These are phyloP conservation scores for Hapsidospora chrysogenum DNA, from an alignment of 495 filamentous ascomycete genomes.

Conservation along the genomic window DNA sequence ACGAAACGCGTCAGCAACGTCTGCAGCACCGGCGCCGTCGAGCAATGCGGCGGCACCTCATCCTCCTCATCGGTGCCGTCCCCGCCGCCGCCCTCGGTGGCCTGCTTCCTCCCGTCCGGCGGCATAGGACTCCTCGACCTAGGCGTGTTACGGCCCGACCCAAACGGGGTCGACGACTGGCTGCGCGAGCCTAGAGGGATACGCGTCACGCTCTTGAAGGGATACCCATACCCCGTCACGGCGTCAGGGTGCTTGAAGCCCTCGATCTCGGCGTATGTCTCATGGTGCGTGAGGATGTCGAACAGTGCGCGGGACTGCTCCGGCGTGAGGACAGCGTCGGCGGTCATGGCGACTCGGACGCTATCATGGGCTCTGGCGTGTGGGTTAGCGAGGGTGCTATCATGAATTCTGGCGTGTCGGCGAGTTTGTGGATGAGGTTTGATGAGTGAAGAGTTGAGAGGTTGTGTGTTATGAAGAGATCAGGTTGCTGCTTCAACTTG, in stretches of 20 bases:
- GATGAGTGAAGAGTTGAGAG: too few relatives aligned
- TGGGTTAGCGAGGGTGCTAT: too few relatives aligned
- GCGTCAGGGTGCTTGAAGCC: conserved; percentile 36
- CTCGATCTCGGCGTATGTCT: conserved; percentile 45
- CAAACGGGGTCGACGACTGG: conserved; percentile 1
- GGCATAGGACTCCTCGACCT: neutral
- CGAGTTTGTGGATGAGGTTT: too few relatives aligned
- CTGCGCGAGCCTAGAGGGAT: conserved; percentile 1
- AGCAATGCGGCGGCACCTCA: conserved; percentile 8
- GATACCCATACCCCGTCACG: conserved; percentile 41
- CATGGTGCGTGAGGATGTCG: conserved; percentile 48
- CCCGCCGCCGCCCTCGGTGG: neutral
- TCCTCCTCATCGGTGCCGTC: conserved; percentile 1
- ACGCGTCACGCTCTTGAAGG: conserved; percentile 19
- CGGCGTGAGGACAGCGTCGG: conserved; percentile 15
- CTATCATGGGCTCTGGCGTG: too few relatives aligned
- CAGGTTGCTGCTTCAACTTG: too few relatives aligned
- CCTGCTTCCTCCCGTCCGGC: conserved; percentile 2
- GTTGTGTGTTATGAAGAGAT: too few relatives aligned
- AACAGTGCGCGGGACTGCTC: conserved; percentile 41
- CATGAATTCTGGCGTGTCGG: too few relatives aligned
- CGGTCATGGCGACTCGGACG: neutral
- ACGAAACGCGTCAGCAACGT: conserved; percentile 38
- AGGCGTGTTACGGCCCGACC: neutral
- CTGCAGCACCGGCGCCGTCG: conserved; percentile 39